Base-by-base conservation (phyloP, 495 filamentous ascomycete genomes). In the Lophiostoma macrostomum region DNA sequence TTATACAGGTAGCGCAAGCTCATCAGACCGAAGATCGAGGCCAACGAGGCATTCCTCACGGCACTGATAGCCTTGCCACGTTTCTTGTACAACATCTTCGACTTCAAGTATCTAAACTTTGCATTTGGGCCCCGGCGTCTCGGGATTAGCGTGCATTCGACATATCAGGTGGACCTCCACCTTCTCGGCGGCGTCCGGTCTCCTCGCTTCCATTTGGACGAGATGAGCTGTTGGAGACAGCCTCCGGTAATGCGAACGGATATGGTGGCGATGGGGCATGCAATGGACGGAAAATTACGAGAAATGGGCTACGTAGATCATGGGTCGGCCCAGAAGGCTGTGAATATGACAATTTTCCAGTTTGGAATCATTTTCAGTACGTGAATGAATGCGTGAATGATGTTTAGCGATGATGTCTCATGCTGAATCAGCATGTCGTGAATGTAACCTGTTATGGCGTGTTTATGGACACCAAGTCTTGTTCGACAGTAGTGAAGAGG, bases 1-100 rank as follows among this genome's bases (percentile, higher is more conserved):
- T 6, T 11, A 20, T 28, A n/a, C 37, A 71, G 68, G 68, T 42
- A 68, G 65, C 53, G 68, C 60, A 61, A 71, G 68, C 50, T 69
- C 67, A 8, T 64, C 61, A 39, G 64, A 71, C 45, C 60, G 68
- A 13, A 36, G 64, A 25, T 68, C 68, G 16, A 53, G 66, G 44
- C 62, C 66, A 40, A 69, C 66, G 12, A 56, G 66, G 18, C 64
- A 65, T 19, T 68, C 67, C 1, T 67, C 64, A 32, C 52, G 64
- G 43, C 64, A 56, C n/a, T 57, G 48, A 53, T 42, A 24, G 36
- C n/a, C 20, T 18, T 12, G 10, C 4, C 16, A 2, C 34, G n/a
- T 19, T 46, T 19, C 19, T n/a, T 55, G 42, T 55, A 55, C 30
- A 40, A 39, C 25, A 37, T 1, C n/a, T 36, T 37, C 31, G n/a